Conservation (phyloP, 768 basidiomycete species). For the Mrakia blollopis region DNA sequence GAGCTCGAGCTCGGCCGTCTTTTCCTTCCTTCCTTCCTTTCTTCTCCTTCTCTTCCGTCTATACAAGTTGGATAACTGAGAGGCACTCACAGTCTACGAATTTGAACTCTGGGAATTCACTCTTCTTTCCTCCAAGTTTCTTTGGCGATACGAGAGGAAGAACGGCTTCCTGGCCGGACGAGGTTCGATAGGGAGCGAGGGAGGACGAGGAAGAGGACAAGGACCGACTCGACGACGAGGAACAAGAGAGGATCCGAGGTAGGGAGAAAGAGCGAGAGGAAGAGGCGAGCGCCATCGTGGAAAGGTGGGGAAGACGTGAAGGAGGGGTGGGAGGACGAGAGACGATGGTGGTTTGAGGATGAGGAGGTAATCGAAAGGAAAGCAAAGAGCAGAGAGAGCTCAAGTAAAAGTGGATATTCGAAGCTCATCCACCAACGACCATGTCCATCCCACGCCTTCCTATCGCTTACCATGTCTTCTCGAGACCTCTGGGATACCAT, state of each 20-base stretch:
- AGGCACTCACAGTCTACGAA: slow-evolving; percentile 21
- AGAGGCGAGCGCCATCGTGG: slow-evolving; percentile 16
- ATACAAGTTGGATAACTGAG: not conserved
- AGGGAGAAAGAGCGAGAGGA: slow-evolving; percentile 7
- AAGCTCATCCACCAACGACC: not conserved
- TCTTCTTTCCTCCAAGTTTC: slow-evolving; percentile 2
- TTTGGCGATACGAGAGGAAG: slow-evolving; percentile 11
- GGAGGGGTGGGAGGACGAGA: not conserved
- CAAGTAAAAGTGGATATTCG: not conserved
- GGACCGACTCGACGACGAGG: not conserved
- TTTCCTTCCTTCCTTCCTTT: not conserved
- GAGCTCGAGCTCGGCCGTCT: not conserved
- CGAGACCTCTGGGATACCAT: slow-evolving; percentile 68
- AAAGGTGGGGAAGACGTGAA: not conserved
- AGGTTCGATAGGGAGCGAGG: slow-evolving; percentile 24
- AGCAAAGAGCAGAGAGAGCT: too few species aligned
- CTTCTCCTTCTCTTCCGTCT: not conserved
- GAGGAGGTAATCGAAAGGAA: not conserved
- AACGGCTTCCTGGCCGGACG: slow-evolving; percentile 28
- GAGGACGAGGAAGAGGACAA: not conserved
- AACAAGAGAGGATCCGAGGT: not conserved
- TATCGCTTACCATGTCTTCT: slow-evolving; percentile 72
- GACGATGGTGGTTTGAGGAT: not conserved
- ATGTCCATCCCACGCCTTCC: slow-evolving; percentile 44
- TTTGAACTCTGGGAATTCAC: not conserved